Evolutionary conservation across 192 early-diverging fungal genomes (phyloP).

Genomic region (Coemansia sp.): DNA sequence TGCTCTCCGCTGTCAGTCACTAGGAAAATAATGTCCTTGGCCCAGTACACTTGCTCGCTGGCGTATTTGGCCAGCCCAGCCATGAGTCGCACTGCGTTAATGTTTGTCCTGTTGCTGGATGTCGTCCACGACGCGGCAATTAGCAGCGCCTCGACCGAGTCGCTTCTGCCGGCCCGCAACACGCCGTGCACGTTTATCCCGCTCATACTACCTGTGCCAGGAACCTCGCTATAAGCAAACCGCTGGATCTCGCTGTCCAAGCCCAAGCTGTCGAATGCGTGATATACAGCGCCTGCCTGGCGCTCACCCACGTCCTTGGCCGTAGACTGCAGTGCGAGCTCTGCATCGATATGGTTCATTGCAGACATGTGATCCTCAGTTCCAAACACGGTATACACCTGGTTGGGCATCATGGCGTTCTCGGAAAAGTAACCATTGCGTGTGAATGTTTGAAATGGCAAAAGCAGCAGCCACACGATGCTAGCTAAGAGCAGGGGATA

Average conservation of each 20-base stretch:
- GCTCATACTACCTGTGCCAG: conserved; percentile 22
- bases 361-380: conserved; percentile 24
- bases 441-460: conserved; percentile 66
- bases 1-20: conserved; percentile 75
- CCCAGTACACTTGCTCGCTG: conserved; percentile 78
- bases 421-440: conserved; percentile 75
- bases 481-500: conserved; percentile 64
- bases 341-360: conserved; percentile 26
- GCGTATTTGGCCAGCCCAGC: conserved; percentile 47
- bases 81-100: conserved; percentile 39
- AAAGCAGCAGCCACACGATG: conserved; percentile 66
- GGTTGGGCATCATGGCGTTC: conserved; percentile 76
- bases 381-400: conserved; percentile 58
- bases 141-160: conserved; percentile 88
- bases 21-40: conserved; percentile 91
- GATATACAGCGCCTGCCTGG: conserved; percentile 18
- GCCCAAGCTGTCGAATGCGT: conserved; percentile 33
- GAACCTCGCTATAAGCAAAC: conserved; percentile 34
- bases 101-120: conserved; percentile 57
- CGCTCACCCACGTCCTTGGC: conserved; percentile 5
- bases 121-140: conserved; percentile 83
- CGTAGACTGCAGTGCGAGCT: not conserved
- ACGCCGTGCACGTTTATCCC: conserved; percentile 85
- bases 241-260: conserved; percentile 50
- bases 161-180: conserved; percentile 77